Evolutionary conservation across 2,329 filamentous ascomycete species (phyloP), one percentile per base, ranked within the genome.

Genomic region (Coniella vitis): DNA sequence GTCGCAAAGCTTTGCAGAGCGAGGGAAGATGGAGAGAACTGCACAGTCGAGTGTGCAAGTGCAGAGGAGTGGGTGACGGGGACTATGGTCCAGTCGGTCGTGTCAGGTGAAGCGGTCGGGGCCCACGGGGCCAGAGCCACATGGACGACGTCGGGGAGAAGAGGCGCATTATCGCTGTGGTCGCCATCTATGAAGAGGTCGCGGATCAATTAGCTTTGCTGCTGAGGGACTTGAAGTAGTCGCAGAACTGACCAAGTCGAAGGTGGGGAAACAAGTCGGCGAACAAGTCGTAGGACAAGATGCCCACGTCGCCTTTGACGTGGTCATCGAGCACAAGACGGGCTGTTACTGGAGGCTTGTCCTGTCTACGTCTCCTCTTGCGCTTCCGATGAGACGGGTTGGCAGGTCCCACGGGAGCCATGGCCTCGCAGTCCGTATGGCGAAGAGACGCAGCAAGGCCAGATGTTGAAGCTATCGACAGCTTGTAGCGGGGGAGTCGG

Each of bases 211-310:
- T 37, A 52, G 54, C 41, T 44, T 38, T 7, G 40, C 21, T 19
- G 31, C 29, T 43, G 16, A 43, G 41, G 32, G 21, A 9, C 5
- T 7, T 14, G 31, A 36, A 39, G 37, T 22, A 20, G 20, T 29
- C 17, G 43, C 41, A 56, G 58, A 58, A 73, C 77, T 65, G 64
- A 82, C 78, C 65, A 61, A 72, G 60, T 56, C 68, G 67, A 58
- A 76, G 61, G 58, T 80, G 70, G 54, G 87, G 83, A 68, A 94
- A 90, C 45, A 97, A 76, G 61, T 94, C 86, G 40, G 77, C 73
- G 60, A 90, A 89, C 45, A 98, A 75, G 65, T 95, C 89, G 60
- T 89, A 84, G 12, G 91, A 95, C 46, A 97, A 68, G 55, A 93
- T 79, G 55, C 90, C 93, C 54, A 90, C 77, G 62, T 95, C 88